Evolutionary conservation across 306 rosid genomes (phyloP).

Genomic region (Prunus dulcis): DNA sequence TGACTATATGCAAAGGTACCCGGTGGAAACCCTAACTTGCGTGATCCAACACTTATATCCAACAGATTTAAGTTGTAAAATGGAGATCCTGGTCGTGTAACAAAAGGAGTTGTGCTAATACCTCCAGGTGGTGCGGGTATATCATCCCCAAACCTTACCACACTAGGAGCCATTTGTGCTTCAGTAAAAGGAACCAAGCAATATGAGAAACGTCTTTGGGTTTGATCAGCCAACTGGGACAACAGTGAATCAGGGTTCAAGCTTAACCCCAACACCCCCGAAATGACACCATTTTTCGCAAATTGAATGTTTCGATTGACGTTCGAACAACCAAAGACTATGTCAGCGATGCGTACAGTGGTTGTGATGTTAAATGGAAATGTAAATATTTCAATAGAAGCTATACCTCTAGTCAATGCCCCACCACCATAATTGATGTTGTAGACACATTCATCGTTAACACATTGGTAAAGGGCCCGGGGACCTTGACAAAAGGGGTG

Average conservation of each 20-base stretch:
- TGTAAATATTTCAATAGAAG: slow-evolving; percentile 9
- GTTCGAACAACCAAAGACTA: slow-evolving; percentile 23
- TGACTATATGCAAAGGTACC: background rate
- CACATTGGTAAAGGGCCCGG: background rate
- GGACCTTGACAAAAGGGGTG: slow-evolving; percentile 5
- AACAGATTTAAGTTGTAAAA: slow-evolving; percentile 7
- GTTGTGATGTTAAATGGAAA: background rate
- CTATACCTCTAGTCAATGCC: background rate
- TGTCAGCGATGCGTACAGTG: background rate
- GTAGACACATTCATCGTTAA: slow-evolving; percentile 1
- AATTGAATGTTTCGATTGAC: background rate
- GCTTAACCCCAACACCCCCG: slow-evolving; percentile 14
- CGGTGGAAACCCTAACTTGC: background rate
- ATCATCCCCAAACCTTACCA: background rate
- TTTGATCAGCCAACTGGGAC: background rate
- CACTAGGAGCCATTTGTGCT: background rate
- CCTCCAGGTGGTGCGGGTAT: background rate
- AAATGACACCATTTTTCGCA: background rate
- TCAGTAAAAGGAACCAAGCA: slow-evolving; percentile 16
- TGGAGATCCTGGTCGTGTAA: background rate
- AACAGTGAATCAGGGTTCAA: background rate
- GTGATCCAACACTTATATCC: slow-evolving; percentile 11
- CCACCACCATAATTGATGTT: slow-evolving; percentile 9
- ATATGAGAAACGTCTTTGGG: slow-evolving; percentile 3
- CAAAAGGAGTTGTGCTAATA: background rate